A percentile compares a stretch with the other conserved stretches of the same genome.
Conservation (phyloP, 441 rosid genomes). For the Rhodomyrtus psidioides region DNA sequence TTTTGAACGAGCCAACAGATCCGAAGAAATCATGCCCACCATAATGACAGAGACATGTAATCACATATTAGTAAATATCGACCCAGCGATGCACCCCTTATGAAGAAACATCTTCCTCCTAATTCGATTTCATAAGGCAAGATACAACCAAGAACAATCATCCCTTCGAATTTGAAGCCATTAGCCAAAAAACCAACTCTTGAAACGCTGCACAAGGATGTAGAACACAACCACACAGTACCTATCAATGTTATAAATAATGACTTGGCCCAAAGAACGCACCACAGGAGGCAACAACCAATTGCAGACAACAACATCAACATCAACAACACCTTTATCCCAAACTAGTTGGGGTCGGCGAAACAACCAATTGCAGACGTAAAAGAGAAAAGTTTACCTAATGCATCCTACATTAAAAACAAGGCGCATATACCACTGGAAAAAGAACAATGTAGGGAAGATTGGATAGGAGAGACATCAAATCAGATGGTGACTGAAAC, state of each 20-base stretch:
- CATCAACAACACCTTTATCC: no score
- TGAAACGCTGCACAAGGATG: neutral
- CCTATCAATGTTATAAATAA: neutral
- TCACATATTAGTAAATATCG: neutral
- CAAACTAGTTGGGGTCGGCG: no score
- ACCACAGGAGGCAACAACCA: neutral
- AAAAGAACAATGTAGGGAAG: neutral
- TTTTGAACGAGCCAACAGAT: neutral
- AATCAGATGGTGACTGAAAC: neutral
- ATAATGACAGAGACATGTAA: neutral
- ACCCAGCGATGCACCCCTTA: neutral
- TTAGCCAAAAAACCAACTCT: neutral
- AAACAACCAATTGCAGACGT: neutral
- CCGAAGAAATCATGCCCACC: neutral
- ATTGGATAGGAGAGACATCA: neutral
- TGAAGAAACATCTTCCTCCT: neutral
- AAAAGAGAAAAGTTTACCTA: neutral
- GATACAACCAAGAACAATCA: neutral
- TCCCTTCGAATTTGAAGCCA: neutral
- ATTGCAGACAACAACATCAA: no score
- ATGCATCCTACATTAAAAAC: neutral
- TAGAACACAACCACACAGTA: neutral
- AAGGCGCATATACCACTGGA: neutral
- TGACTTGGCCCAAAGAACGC: neutral
- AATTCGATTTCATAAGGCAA: neutral